Base-by-base conservation (phyloP, 2,329 filamentous ascomycete genomes). In the Leptodontidium sp. region DNA sequence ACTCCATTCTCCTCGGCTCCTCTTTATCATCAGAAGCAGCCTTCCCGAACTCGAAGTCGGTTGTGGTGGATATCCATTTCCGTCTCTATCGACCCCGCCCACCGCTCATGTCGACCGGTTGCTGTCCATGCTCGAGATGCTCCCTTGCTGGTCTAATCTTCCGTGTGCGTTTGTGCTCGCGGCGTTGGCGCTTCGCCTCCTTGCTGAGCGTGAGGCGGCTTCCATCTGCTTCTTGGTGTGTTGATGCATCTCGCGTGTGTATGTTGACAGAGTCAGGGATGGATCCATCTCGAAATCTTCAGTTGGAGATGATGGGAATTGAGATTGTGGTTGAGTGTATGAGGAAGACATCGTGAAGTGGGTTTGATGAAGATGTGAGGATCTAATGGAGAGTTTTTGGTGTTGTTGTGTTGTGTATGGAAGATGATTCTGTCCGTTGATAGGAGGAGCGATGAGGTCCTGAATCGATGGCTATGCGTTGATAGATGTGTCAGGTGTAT, bases 191-290 rank as follows among this genome's bases (percentile, higher is more conserved):
- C 55, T 70, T 29, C 72, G 64, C 49, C 74, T 67, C 9, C 79
- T 77, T 1, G 84, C 82, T 12, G 83, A 82, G 4, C 83, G 81
- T 14, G 82, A 81, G n/a, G 83, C 83, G 8, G 82, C 82, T 70
- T 90, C 87, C 86, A 91, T 89, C 77, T 90, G 88, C 66, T 84
- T 82, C 82, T 88, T 89, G 70, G 88, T 91, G 80, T 91, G 87
- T 65, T 86, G 83, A 76, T 88, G 87, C 86, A 91, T 91, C 67
- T 83, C 86, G 69, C 84, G 84, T 15, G 88, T 81, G 74, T 91
- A 91, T 2, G 79, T 78, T 8, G 76, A 73, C 53, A 81, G 74
- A 8, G 64, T 64, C 11, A 35, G 52, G n/a, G 61, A 38, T 11
- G 45, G 24, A n/a, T 61, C 26, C 12, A 40, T 24, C 1, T 67